These are phyloP conservation scores for Haematococcus sp. DNA, from an alignment of 139 green algal genomes.

Conservation along the genomic window DNA sequence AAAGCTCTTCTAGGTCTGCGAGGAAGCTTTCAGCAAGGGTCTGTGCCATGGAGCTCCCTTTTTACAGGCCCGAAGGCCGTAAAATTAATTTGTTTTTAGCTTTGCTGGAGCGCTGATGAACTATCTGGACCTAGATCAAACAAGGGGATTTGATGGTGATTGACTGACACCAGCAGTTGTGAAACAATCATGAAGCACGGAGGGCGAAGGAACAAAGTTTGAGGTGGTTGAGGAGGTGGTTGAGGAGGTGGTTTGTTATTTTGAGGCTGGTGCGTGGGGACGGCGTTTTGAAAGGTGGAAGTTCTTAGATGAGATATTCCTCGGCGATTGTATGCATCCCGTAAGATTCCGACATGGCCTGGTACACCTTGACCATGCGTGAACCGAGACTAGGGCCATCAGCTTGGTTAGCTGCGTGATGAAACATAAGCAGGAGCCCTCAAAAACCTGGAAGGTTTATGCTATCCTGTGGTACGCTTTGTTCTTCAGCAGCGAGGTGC, in stretches of 20 bases:
- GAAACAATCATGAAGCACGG: background rate
- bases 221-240: no score
- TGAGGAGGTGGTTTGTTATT: no score
- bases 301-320: background rate
- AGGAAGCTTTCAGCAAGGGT: slow-evolving; percentile 91
- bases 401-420: background rate
- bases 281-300: no score
- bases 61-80: background rate
- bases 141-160: no score
- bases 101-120: no score
- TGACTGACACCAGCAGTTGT: no score
- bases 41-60: slow-evolving; percentile 5
- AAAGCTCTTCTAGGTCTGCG: slow-evolving; percentile 93
- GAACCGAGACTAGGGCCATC: background rate
- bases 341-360: background rate
- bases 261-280: no score
- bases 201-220: background rate
- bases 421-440: background rate
- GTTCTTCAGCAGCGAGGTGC: background rate
- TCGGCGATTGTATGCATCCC: background rate
- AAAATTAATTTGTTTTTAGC: background rate
- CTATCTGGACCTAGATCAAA: background rate
- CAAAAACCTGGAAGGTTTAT: background rate
- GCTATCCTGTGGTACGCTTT: slow-evolving; percentile 2
- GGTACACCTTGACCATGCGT: background rate